These are phyloP conservation scores for Aspergillus texensis DNA, from an alignment of 2,329 filamentous ascomycete species.

Conservation along the genomic window DNA sequence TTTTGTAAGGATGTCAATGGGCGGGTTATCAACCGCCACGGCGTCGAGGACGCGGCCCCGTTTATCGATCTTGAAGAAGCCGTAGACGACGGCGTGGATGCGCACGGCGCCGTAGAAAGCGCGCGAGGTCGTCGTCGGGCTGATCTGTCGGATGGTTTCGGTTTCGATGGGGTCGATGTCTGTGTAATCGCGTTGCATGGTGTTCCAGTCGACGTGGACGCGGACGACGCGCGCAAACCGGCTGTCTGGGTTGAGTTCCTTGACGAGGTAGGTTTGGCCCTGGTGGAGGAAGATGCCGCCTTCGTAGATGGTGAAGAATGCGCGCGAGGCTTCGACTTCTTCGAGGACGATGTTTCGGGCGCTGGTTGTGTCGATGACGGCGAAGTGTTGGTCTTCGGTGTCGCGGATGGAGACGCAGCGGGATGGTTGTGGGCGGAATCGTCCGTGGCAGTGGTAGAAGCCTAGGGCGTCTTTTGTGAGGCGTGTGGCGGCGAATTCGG, in stretches of 20 bases:
- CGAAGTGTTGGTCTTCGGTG: constrained; percentile 88
- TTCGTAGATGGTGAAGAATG: constrained; percentile 94
- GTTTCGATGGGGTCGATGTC: constrained; percentile 94
- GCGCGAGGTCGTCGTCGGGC: constrained; percentile 48
- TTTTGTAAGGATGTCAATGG: constrained; percentile 80
- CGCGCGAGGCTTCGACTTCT: constrained; percentile 93
- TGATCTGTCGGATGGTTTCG: constrained; percentile 77
- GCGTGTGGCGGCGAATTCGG: constrained; percentile 71
- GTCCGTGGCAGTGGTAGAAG: constrained; percentile 86
- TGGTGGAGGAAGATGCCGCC: constrained; percentile 97
- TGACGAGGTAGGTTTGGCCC: constrained; percentile 88
- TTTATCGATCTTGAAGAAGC: constrained; percentile 96
- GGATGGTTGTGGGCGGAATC: constrained; percentile 83
- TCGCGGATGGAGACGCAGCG: constrained; percentile 85
- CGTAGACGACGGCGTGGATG: constrained; percentile 86
- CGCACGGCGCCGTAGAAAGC: constrained; percentile 87
- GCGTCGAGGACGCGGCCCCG: constrained; percentile 85
- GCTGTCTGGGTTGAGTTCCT: constrained; percentile 79
- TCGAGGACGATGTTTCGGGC: constrained; percentile 84
- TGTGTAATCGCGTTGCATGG: constrained; percentile 87
- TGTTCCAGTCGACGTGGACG: constrained; percentile 94
- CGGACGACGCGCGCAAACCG: constrained; percentile 84
- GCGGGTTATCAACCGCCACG: constrained; percentile 89
- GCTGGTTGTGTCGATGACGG: constrained; percentile 82
- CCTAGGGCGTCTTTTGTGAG: constrained; percentile 73